phyloP scores from a whole-genome alignment of 768 basidiomycete genomes.

The Hemileccinum rubropunctum region DNA sequence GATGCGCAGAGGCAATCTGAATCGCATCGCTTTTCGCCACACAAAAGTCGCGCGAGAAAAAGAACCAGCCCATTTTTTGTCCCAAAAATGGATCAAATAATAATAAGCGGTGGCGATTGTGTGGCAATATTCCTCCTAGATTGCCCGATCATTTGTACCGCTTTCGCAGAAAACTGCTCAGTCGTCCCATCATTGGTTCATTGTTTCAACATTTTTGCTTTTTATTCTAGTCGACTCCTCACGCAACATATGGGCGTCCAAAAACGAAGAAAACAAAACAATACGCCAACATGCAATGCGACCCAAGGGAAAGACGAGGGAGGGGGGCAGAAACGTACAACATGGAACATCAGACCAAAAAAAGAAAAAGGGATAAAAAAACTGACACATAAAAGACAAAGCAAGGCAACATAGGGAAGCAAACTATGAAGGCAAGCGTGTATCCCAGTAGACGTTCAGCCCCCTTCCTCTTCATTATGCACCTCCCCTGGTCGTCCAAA shows the following conservation, averaged over 20 bases:
- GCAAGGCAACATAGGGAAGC: constrained; percentile 14
- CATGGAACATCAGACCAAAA: constrained; percentile 6
- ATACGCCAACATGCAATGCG: constrained; percentile 9
- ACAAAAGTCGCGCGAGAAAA: too few relatives aligned
- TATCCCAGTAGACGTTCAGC: constrained; percentile 9
- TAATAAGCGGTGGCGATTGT: too few relatives aligned
- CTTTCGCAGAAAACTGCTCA: too few relatives aligned
- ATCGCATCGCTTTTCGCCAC: too few relatives aligned
- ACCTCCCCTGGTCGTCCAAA: constrained; percentile 3
- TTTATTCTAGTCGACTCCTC: constrained; percentile 22
- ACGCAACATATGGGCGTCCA: constrained; percentile 23
- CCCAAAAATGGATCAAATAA: too few relatives aligned
- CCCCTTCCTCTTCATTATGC: background rate
- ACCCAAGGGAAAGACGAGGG: constrained; percentile 12
- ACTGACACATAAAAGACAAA: constrained; percentile 9
- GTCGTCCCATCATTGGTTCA: too few relatives aligned
- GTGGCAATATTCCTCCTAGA: too few relatives aligned
- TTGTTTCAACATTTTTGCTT: constrained; percentile 1
- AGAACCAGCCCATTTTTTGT: too few relatives aligned
- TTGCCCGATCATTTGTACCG: too few relatives aligned
- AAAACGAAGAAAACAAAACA: constrained; percentile 3
- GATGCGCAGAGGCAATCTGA: too few relatives aligned
- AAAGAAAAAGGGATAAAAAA: background rate
- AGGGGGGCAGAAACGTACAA: constrained; percentile 11
- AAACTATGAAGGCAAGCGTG: constrained; percentile 10